These are phyloP conservation scores for Clonostachys rhizophaga DNA, from an alignment of 2,329 filamentous ascomycete species.

Conservation along the genomic window DNA sequence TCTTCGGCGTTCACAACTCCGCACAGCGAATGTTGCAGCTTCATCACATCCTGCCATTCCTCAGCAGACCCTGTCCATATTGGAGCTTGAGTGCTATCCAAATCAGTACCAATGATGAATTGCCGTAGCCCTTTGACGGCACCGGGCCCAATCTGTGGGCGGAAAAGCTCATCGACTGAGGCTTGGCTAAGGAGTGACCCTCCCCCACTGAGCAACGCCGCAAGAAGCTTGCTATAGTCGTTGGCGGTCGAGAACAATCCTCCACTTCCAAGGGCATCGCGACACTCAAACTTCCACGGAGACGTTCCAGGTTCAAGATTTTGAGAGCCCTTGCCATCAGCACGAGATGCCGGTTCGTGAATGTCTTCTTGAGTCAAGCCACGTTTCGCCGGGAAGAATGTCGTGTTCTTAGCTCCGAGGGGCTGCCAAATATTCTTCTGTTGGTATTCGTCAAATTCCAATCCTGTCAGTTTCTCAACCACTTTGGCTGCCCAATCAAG, in stretches of 20 bases:
- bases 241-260: slow-evolving; percentile 33
- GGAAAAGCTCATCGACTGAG: slow-evolving; percentile 26
- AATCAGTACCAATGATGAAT: slow-evolving; percentile 21
- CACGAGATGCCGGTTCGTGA: background rate
- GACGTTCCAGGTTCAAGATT: background rate
- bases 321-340: background rate
- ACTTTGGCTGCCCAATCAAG: slow-evolving; percentile 42
- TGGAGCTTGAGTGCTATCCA: too few relatives aligned
- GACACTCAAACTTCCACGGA: too few relatives aligned
- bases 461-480: slow-evolving; percentile 31
- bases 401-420: slow-evolving; percentile 18
- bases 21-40: slow-evolving; percentile 22
- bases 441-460: slow-evolving; percentile 29
- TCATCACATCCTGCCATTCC: slow-evolving; percentile 10
- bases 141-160: slow-evolving; percentile 29
- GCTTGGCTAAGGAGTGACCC: slow-evolving; percentile 6
- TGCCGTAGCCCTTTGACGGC: slow-evolving; percentile 14
- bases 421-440: slow-evolving; percentile 26
- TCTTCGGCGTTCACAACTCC: slow-evolving; percentile 33
- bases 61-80: too few relatives aligned
- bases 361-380: background rate
- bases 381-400: background rate
- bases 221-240: slow-evolving; percentile 30
- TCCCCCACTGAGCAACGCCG: slow-evolving; percentile 14
- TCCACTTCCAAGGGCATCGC: slow-evolving; percentile 31